Percentiles rank a stretch among this genome's conserved stretches.
Evolutionary conservation across 139 green algal species (phyloP).

Genomic region (Nannochloris sp.): DNA sequence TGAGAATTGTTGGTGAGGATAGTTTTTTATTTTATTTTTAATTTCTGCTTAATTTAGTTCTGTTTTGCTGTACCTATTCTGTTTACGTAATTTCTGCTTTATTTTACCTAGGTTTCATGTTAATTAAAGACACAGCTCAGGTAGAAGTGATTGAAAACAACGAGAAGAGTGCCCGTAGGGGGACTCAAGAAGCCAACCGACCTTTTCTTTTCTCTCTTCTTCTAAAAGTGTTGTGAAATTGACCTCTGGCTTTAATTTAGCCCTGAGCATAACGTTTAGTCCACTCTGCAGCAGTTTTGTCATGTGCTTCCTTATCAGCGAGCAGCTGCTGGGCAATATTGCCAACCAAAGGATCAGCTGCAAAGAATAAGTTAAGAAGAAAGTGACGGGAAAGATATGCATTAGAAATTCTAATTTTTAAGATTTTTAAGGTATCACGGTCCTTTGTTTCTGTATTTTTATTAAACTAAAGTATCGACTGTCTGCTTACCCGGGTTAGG

Average conservation of each 20-base stretch:
- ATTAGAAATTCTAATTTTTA: too few relatives aligned
- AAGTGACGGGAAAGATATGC: too few relatives aligned
- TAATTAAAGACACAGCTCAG: too few relatives aligned
- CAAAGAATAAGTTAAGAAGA: neutral
- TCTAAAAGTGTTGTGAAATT: neutral
- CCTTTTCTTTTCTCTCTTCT: neutral
- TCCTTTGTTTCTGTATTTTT: too few relatives aligned
- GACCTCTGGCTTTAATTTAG: constrained; percentile 16
- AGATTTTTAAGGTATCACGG: too few relatives aligned
- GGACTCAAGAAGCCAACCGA: neutral
- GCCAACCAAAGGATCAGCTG: constrained; percentile 86
- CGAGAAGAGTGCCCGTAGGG: too few relatives aligned
- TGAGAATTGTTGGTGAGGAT: neutral
- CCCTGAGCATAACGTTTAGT: constrained; percentile 76
- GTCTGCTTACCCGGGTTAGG: constrained; percentile 70
- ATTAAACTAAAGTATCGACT: constrained; percentile 1
- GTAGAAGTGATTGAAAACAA: too few relatives aligned
- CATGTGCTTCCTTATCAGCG: constrained; percentile 72
- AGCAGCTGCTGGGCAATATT: constrained; percentile 86
- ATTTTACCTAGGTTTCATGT: too few relatives aligned
- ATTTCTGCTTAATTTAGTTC: too few relatives aligned
- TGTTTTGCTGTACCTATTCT: too few relatives aligned
- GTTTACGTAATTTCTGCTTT: too few relatives aligned
- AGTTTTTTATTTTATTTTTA: neutral
- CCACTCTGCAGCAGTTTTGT: constrained; percentile 88